phyloP scores from a whole-genome alignment of 306 rosid genomes.

The Prunus padus region DNA sequence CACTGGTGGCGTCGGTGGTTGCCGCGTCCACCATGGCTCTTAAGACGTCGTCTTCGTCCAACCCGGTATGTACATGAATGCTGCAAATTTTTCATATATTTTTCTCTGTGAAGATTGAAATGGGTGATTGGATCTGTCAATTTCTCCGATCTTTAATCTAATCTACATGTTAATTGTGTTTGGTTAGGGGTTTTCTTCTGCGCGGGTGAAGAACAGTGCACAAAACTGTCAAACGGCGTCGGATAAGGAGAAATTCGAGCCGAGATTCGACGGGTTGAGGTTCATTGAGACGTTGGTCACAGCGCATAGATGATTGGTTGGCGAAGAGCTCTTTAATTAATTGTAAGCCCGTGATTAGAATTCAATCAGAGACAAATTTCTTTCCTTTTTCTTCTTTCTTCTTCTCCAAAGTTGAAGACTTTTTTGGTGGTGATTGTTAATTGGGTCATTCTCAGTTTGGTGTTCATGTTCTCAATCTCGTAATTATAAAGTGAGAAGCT shows the following conservation, averaged over 20 bases:
- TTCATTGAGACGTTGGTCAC: conserved; percentile 90
- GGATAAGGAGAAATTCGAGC: conserved; percentile 66
- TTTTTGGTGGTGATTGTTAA: conserved; percentile 2
- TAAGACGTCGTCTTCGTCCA: conserved; percentile 30
- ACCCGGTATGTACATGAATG: conserved; percentile 15
- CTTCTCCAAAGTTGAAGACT: neutral
- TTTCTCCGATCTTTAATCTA: neutral
- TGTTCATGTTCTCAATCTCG: conserved; percentile 13
- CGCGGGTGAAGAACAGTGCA: neutral
- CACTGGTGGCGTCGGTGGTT: conserved; percentile 50
- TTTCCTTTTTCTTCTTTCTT: neutral
- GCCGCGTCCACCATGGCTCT: conserved; percentile 57
- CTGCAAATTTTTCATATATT: neutral
- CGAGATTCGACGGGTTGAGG: conserved; percentile 87
- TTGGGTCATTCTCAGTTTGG: conserved; percentile 4
- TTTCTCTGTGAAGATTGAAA: neutral
- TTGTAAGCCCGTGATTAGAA: neutral
- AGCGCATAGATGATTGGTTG: conserved; percentile 62
- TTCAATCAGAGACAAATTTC: neutral
- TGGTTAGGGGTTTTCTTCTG: conserved; percentile 24
- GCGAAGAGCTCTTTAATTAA: neutral
- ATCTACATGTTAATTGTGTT: neutral
- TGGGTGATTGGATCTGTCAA: neutral
- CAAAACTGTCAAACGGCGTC: conserved; percentile 11
- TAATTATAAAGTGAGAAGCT: neutral